phyloP scores from a whole-genome alignment of 1,284 basidiomycete genomes.

The Moesziomyces aphidis region DNA sequence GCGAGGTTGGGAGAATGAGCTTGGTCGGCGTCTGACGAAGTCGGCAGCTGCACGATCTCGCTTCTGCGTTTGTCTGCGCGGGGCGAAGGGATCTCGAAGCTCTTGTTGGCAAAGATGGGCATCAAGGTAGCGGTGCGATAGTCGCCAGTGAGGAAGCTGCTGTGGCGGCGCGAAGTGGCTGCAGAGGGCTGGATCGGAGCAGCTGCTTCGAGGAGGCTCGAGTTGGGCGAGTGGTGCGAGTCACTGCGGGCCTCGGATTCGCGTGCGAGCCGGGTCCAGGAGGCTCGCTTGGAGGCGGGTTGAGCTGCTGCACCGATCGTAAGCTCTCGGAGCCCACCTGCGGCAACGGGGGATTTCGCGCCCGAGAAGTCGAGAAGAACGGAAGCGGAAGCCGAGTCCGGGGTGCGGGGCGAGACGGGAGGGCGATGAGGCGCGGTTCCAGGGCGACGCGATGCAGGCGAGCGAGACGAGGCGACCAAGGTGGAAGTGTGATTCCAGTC shows the following conservation, averaged over 20 bases:
- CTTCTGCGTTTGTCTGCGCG: conserved; percentile 7
- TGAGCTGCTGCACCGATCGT: conserved; percentile 39
- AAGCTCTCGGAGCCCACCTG: conserved; percentile 32
- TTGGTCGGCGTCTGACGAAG: neutral
- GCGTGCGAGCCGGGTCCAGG: conserved; percentile 30
- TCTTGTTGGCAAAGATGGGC: conserved; percentile 37
- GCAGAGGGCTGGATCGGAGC: conserved; percentile 8
- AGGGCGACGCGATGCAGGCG: conserved; percentile 17
- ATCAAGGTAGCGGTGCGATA: conserved; percentile 22
- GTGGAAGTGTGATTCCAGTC: neutral
- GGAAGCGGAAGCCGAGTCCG: conserved; percentile 17
- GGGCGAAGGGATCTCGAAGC: conserved; percentile 13
- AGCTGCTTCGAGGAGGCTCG: conserved; percentile 13
- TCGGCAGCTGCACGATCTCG: conserved; percentile 6
- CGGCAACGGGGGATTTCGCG: neutral
- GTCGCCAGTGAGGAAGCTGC: conserved; percentile 41
- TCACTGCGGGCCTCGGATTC: conserved; percentile 37
- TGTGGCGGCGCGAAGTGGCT: conserved; percentile 37
- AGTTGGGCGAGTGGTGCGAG: conserved; percentile 16
- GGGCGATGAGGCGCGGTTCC: conserved; percentile 24
- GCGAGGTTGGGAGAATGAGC: conserved; percentile 5
- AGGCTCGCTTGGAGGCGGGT: conserved; percentile 40
- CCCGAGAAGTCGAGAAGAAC: conserved; percentile 2
- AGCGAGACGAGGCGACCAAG: conserved; percentile 1
- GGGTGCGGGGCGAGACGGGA: conserved; percentile 11